phyloP scores from a whole-genome alignment of 768 basidiomycete genomes.

The Boletus sp. region DNA sequence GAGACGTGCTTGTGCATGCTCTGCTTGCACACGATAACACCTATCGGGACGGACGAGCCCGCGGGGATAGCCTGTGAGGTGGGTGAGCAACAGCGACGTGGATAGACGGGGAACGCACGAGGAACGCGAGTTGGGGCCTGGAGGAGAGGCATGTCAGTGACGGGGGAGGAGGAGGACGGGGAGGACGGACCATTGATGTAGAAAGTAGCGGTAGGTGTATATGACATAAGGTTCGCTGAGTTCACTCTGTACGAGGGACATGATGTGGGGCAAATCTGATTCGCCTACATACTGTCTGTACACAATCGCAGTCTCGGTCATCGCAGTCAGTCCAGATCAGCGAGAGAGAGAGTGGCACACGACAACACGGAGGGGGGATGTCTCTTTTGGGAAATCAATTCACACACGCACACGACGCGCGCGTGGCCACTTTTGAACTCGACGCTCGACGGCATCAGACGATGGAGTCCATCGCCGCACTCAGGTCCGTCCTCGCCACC shows the following conservation, averaged over 20 bases:
- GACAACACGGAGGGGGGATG: not conserved
- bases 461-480: slow-evolving; percentile 58
- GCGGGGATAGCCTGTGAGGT: slow-evolving; percentile 25
- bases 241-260: slow-evolving; percentile 85
- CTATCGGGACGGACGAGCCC: slow-evolving; percentile 58
- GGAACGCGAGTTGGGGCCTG: slow-evolving; percentile 88
- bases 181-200: slow-evolving; percentile 83
- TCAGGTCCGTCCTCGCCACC: slow-evolving; percentile 51
- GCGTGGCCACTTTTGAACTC: not conserved
- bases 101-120: slow-evolving; percentile 39
- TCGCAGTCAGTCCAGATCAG: too few relatives aligned
- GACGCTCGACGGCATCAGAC: not conserved
- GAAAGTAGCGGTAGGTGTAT: slow-evolving; percentile 96
- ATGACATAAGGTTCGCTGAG: slow-evolving; percentile 95
- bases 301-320: slow-evolving; percentile 36
- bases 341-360: too few relatives aligned
- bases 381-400: not conserved
- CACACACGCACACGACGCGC: not conserved
- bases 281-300: slow-evolving; percentile 79
- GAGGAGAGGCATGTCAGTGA: slow-evolving; percentile 1
- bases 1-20: slow-evolving; percentile 72
- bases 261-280: slow-evolving; percentile 76
- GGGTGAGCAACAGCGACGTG: not conserved
- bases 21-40: slow-evolving; percentile 97
- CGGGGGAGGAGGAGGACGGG: too few relatives aligned